Base-by-base conservation (phyloP, 495 filamentous ascomycete species). In the Tricharina praecox region DNA sequence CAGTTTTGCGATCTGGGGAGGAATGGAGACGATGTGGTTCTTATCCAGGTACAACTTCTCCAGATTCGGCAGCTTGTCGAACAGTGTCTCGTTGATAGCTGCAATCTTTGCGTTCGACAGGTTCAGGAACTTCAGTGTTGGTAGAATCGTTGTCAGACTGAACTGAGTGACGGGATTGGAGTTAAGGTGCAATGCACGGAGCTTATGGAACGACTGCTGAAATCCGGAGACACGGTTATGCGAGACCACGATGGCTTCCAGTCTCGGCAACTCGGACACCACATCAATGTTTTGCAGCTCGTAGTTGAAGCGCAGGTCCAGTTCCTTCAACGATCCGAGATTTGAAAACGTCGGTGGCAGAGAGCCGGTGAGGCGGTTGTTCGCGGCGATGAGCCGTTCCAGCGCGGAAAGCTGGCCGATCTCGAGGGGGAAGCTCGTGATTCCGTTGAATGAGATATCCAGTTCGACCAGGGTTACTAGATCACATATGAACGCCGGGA, bases 381-480 rank as follows among this genome's bases (percentile, higher is more conserved):
- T 99, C 0, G 90, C 95, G 57, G 92, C 85, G 68, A 85, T 87
- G 30, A 99, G 72, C 38, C 86, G 76, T 63, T 96, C 92, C 35
- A 99, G 67, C 24, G 73, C 77, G 10, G 66, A 73, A 47, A 99
- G 64, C 44, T 75, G 72, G 5, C 86, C 85, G 53, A 99, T 78
- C 42, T 81, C 74, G 24, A 74, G 66, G 0, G 85, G 85, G 23
- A 96, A 64, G 50, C 59, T 70, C 33, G 72, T 68, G 42, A 99
- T 94, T 11, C 75, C 72, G 57, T 99, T 99, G 72, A 99, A 99
- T 58, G 87, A 95, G 58, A 99, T 75, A 54, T 99, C 92, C 13
- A 99, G 75, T 59, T 99, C 88, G 25, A 93, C 81, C 23, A 99
- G 67, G 25, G 78, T 82, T 53, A 75, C 77, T 19, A 99, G 63